A percentile compares a stretch with the other conserved stretches of the same genome.
Evolutionary conservation across 2,329 filamentous ascomycete species (phyloP).

Genomic region (Escovopsis sp.): DNA sequence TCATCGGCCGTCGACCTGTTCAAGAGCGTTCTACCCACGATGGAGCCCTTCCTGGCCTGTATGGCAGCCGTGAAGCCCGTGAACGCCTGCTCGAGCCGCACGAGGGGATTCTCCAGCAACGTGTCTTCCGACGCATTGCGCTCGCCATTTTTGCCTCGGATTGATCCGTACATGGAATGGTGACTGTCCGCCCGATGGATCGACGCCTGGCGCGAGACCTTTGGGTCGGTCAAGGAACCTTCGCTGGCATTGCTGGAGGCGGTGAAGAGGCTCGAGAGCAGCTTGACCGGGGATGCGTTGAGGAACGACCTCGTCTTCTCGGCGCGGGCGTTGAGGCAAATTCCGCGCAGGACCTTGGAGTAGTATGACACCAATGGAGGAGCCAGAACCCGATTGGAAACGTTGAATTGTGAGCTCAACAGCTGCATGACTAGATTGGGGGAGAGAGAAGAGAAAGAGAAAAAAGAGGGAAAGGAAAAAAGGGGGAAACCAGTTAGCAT

Average conservation of each 20-base stretch:
- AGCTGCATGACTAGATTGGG: conserved; percentile 48
- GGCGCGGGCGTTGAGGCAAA: conserved; percentile 46
- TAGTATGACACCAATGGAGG: conserved; percentile 62
- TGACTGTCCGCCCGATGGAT: conserved; percentile 30
- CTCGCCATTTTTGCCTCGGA: conserved; percentile 27
- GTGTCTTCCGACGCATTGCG: conserved; percentile 28
- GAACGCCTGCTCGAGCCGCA: conserved; percentile 70
- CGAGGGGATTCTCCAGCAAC: conserved; percentile 47
- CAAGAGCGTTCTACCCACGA: conserved; percentile 62
- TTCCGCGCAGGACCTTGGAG: conserved; percentile 56
- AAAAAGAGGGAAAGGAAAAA: too few relatives aligned
- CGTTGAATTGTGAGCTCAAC: conserved; percentile 52
- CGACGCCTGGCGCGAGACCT: conserved; percentile 26
- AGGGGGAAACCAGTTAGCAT: conserved; percentile 17
- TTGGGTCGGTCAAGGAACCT: conserved; percentile 15
- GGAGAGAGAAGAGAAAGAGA: too few relatives aligned
- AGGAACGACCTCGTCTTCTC: conserved; percentile 56
- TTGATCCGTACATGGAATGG: conserved; percentile 39
- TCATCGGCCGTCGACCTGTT: conserved; percentile 58
- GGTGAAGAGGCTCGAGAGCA: conserved; percentile 69
- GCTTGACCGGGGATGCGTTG: conserved; percentile 75
- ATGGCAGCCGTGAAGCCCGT: conserved; percentile 69
- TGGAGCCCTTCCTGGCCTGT: conserved; percentile 73
- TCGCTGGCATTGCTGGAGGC: conserved; percentile 31
- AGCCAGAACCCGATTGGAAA: conserved; percentile 47